These are phyloP conservation scores for Saturnispora serradocipensis DNA, from an alignment of 805 yeast genomes.

Conservation along the genomic window DNA sequence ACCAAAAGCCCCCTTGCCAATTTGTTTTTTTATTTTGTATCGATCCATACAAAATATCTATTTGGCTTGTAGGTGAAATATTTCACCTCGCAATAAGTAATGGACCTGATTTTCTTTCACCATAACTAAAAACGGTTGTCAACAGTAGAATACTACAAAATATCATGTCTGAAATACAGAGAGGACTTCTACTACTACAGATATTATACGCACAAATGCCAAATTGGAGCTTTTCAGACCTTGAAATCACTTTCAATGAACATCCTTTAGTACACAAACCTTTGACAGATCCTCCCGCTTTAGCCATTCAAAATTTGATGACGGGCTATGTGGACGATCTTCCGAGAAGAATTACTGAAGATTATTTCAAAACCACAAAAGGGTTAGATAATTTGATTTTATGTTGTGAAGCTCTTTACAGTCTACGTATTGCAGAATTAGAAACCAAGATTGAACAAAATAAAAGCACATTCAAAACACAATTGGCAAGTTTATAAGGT, in stretches of 20 bases:
- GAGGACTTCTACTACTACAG: not conserved
- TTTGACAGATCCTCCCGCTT: not conserved
- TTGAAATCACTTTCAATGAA: not conserved
- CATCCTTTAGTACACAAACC: not conserved
- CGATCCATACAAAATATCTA: not conserved
- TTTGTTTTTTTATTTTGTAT: conserved; percentile 14
- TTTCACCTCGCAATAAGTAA: not conserved
- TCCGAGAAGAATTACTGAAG: conserved; percentile 2
- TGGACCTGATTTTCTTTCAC: not conserved
- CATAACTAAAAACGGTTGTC: too few relatives aligned
- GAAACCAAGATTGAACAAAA: not conserved
- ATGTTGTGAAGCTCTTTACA: conserved; percentile 2
- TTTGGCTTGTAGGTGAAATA: not conserved
- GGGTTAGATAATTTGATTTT: not conserved
- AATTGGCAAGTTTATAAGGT: not conserved
- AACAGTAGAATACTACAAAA: not conserved
- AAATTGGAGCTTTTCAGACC: not conserved
- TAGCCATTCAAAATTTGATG: conserved; percentile 1
- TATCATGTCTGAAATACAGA: conserved; percentile 1
- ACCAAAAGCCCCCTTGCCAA: conserved; percentile 83
- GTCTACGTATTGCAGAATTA: not conserved
- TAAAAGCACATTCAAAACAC: not conserved
- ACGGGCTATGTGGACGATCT: not conserved
- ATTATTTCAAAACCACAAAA: not conserved
- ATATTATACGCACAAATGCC: conserved; percentile 5